Evolutionary conservation across 768 basidiomycete species (phyloP).

Genomic region (Pholiota microspora): DNA sequence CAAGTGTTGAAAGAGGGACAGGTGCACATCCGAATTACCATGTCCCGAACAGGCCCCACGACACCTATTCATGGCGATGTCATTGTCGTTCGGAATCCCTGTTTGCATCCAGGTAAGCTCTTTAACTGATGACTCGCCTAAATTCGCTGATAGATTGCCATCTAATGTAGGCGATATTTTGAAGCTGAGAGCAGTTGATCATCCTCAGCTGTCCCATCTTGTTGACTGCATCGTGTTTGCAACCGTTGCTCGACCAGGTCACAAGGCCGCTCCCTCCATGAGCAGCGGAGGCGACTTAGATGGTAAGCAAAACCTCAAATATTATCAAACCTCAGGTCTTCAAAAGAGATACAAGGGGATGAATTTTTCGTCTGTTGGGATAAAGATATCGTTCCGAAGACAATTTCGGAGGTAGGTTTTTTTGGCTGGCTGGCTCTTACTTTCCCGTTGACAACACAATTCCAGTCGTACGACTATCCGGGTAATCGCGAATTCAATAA

Average conservation of each 20-base stretch:
- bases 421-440: not conserved
- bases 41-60: constrained; percentile 46
- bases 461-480: constrained; percentile 71
- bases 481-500: constrained; percentile 53
- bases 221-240: constrained; percentile 71
- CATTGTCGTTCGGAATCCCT: constrained; percentile 66
- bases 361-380: constrained; percentile 74
- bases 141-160: not conserved
- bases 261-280: constrained; percentile 66
- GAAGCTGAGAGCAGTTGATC: constrained; percentile 58
- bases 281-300: constrained; percentile 69
- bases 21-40: constrained; percentile 59
- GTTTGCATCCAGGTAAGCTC: constrained; percentile 57
- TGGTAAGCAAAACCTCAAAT: no score
- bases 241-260: constrained; percentile 51
- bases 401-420: constrained; percentile 47
- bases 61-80: constrained; percentile 62
- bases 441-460: not conserved
- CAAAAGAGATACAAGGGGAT: constrained; percentile 52
- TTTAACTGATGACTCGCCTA: not conserved
- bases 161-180: constrained; percentile 51
- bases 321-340: no score
- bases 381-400: constrained; percentile 54
- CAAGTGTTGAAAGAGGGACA: constrained; percentile 61
- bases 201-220: constrained; percentile 49